Base-by-base conservation (phyloP, 108 stramenopile genomes). In the Heterococcus sp. region DNA sequence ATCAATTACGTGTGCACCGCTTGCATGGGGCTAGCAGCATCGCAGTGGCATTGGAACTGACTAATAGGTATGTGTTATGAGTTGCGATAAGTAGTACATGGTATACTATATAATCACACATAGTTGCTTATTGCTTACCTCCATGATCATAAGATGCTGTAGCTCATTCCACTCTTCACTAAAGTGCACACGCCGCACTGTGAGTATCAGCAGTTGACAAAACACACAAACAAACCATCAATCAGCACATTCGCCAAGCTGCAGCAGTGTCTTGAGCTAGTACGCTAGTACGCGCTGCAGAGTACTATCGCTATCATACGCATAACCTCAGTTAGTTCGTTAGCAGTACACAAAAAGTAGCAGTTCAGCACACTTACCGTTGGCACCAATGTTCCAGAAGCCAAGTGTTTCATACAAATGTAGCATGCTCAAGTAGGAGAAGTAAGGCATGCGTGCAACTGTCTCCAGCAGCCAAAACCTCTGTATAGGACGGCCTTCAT, bases 131-230 rank as follows among this genome's bases (percentile, higher is more conserved):
- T n/a, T n/a, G n/a, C n/a, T n/a, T n/a, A n/a, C n/a, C 82, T 97
- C 95, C 94, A 95, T 95, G 84, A 97, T 96, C 27, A 94, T 82
- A 40, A 97, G 87, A 87, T 97, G 97, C 73, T 94, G 93, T 74
- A 94, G 68, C 84, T 97, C 97, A 76, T 97, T 97, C 85, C 91
- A 92, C 63, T 92, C 90, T 85, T 74, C 81, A 8, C 73, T 67
- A 26, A 74, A 82, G 73, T 74, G 73, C 4, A 74, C 65, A 27
- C 73, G 66, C 2, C 81, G 30, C 14, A 58, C 46, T 21, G 46
- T 8, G 46, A 21, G 46, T 8, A 21, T 14, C 46, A 58, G 46
- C 8, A 58, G 46, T 8, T 8, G 46, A 21, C 14, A 21, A 21
- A 21, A 21, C 46, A 58, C 14, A 58, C 8, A 14, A 21, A 21